Conservation (phyloP, 257 asterid species). For the Fraxinus americana region DNA sequence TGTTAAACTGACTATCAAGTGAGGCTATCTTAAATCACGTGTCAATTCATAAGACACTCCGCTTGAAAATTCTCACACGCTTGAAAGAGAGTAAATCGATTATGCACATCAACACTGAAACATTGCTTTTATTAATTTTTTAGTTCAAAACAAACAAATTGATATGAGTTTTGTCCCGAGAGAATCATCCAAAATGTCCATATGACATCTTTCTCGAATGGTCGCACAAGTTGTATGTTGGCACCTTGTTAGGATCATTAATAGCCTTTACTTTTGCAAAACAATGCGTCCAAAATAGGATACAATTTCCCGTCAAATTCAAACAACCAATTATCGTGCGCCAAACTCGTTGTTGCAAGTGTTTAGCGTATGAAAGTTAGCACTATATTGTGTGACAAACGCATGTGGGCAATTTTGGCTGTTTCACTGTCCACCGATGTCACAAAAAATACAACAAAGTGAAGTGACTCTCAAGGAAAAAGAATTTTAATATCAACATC, state of each 20-base stretch:
- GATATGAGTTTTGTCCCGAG: neutral
- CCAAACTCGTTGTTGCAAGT: neutral
- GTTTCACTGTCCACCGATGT: neutral
- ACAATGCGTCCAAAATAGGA: slow-evolving; percentile 4
- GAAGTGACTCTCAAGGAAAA: too few relatives aligned
- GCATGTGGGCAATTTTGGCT: neutral
- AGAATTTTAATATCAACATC: too few relatives aligned
- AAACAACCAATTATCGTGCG: neutral
- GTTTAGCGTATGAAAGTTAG: neutral
- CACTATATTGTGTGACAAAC: neutral
- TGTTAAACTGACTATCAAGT: too few relatives aligned
- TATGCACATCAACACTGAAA: neutral
- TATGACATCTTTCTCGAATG: neutral
- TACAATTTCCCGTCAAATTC: neutral
- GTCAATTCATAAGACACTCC: neutral
- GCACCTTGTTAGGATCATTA: neutral
- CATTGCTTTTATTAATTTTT: neutral
- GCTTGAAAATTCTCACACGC: neutral
- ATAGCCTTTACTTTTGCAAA: neutral
- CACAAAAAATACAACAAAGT: too few relatives aligned
- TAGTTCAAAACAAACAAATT: neutral
- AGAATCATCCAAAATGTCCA: neutral
- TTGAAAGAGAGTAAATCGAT: neutral
- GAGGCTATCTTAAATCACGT: neutral
- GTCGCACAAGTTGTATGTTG: slow-evolving; percentile 7